A percentile compares a stretch with the other conserved stretches of the same genome.
Conservation (phyloP, 192 early-diverging fungal genomes). For the Pilaira anomala region DNA sequence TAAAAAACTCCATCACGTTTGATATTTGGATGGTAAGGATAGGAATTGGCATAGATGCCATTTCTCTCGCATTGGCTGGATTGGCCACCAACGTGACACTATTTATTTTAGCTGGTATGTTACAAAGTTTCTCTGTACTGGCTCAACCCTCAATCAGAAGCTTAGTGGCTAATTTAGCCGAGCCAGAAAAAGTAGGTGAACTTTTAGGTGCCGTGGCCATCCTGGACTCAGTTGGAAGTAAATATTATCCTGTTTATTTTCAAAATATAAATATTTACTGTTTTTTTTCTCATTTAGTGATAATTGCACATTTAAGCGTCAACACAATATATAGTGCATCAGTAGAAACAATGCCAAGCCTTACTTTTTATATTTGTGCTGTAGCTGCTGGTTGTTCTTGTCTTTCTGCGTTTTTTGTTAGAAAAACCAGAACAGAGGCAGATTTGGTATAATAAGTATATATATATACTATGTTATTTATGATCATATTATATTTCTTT, state of each 20-base stretch:
- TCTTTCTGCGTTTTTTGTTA: constrained; percentile 40
- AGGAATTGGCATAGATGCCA: constrained; percentile 36
- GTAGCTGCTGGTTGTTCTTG: constrained; percentile 23
- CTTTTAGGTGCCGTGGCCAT: constrained; percentile 47
- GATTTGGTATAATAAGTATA: too few species aligned
- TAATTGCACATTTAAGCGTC: constrained; percentile 41
- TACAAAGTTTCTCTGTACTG: constrained; percentile 38
- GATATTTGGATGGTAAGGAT: constrained; percentile 52
- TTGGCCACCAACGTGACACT: constrained; percentile 21
- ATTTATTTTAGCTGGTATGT: constrained; percentile 21
- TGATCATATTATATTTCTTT: too few species aligned
- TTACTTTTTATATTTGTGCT: constrained; percentile 44
- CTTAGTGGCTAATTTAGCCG: constrained; percentile 42
- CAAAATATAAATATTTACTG: not conserved
- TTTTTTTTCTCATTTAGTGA: constrained; percentile 13
- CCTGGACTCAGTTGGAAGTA: constrained; percentile 44
- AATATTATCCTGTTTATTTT: not conserved
- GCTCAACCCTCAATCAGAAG: constrained; percentile 38
- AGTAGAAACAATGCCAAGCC: constrained; percentile 36
- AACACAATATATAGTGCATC: constrained; percentile 46
- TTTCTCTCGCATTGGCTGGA: constrained; percentile 31
- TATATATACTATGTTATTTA: too few species aligned
- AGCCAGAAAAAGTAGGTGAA: constrained; percentile 46
- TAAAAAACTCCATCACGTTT: constrained; percentile 22
- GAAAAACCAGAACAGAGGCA: not conserved